phyloP scores from a whole-genome alignment of 306 rosid species.

The Inga laurina region DNA sequence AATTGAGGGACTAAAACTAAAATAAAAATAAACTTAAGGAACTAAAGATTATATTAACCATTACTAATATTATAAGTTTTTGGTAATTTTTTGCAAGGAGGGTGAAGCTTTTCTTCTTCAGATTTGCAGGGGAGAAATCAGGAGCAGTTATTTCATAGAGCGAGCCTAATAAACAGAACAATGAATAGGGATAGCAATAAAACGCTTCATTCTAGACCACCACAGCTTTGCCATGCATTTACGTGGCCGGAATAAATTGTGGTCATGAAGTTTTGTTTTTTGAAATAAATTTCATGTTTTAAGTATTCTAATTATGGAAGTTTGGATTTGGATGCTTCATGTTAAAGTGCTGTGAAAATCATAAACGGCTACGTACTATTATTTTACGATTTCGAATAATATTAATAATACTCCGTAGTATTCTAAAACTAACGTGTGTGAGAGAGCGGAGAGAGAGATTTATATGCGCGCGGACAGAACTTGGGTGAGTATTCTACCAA shows the following conservation, averaged over 20 bases:
- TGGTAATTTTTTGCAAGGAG: not conserved
- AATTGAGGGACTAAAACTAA: no score
- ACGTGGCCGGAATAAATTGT: not conserved
- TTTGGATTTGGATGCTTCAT: not conserved
- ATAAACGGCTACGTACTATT: not conserved
- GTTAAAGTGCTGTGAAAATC: not conserved
- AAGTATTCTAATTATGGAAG: not conserved
- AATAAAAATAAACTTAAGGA: no score
- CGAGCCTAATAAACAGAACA: not conserved
- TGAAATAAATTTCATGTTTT: not conserved
- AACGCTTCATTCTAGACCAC: not conserved
- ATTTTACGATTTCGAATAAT: no score
- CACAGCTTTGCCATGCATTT: not conserved
- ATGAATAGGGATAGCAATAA: not conserved
- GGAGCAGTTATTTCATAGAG: not conserved
- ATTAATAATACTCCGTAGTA: no score
- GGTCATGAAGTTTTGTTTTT: not conserved
- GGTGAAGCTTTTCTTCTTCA: not conserved
- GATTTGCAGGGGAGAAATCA: not conserved
- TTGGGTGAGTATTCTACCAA: no score
- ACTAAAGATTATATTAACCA: no score
- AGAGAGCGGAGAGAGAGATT: no score
- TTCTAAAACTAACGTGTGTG: no score
- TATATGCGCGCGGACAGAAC: no score
- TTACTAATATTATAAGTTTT: not conserved